These are phyloP conservation scores for Rhizophagus sp. DNA, from an alignment of 192 early-diverging fungal genomes.

Conservation along the genomic window DNA sequence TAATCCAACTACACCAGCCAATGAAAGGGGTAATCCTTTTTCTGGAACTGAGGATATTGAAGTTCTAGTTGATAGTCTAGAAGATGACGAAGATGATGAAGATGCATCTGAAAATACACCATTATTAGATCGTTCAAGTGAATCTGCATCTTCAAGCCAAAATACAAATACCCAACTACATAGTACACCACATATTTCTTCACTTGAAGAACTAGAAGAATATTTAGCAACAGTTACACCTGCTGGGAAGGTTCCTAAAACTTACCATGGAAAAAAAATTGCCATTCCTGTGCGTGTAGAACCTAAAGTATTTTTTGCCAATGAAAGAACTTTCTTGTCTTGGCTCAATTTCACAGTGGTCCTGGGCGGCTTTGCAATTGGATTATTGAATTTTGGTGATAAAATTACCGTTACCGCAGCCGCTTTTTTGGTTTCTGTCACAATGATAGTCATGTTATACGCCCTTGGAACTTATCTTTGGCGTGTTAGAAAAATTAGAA, in stretches of 20 bases:
- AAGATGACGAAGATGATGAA: slow-evolving; percentile 34
- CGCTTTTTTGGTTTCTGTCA: slow-evolving; percentile 66
- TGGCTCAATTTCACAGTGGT: slow-evolving; percentile 83
- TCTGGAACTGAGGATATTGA: slow-evolving; percentile 29
- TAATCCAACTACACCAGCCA: slow-evolving; percentile 35
- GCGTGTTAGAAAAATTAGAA: slow-evolving; percentile 76
- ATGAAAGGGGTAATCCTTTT: slow-evolving; percentile 34
- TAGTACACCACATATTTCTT: slow-evolving; percentile 25
- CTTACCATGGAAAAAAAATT: slow-evolving; percentile 52
- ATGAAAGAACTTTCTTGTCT: slow-evolving; percentile 89
- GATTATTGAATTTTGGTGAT: slow-evolving; percentile 82
- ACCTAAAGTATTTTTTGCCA: slow-evolving; percentile 93
- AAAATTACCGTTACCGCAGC: slow-evolving; percentile 68
- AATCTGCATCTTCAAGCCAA: not conserved
- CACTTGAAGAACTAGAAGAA: slow-evolving; percentile 29
- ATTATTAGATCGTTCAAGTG: slow-evolving; percentile 27
- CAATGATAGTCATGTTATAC: slow-evolving; percentile 80
- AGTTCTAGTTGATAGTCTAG: slow-evolving; percentile 34
- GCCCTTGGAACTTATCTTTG: slow-evolving; percentile 77
- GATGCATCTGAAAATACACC: slow-evolving; percentile 34
- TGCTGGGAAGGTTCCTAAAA: slow-evolving; percentile 34
- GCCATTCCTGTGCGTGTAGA: slow-evolving; percentile 68
- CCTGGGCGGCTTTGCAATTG: slow-evolving; percentile 70
- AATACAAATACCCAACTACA: not conserved
- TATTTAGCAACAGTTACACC: slow-evolving; percentile 3